phyloP scores from a whole-genome alignment of 306 rosid genomes.

The Quillaja saponaria region DNA sequence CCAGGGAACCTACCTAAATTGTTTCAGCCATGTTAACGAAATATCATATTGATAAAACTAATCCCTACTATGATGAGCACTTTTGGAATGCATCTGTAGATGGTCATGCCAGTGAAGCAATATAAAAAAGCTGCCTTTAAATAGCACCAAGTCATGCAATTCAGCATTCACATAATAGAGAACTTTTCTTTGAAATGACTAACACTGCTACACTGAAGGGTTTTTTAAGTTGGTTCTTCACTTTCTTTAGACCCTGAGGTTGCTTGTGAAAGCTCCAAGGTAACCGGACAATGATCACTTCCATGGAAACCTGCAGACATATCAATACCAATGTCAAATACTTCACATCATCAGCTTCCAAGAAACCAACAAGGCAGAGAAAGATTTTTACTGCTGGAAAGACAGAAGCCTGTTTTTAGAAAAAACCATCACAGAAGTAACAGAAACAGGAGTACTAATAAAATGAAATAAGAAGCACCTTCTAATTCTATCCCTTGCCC shows the following conservation, averaged over 20 bases:
- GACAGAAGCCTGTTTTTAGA: background rate
- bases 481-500: conserved; percentile 86
- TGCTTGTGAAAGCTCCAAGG: conserved; percentile 70
- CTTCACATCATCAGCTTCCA: background rate
- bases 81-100: background rate
- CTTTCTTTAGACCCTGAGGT: conserved; percentile 31
- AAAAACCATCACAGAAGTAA: conserved; percentile 1
- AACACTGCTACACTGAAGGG: background rate
- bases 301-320: conserved; percentile 74
- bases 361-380: background rate
- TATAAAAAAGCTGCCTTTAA: background rate
- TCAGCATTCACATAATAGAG: background rate
- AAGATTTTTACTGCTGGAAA: too few species aligned
- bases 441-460: background rate
- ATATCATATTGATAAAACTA: too few species aligned
- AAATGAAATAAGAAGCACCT: conserved; percentile 48
- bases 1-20: too few species aligned
- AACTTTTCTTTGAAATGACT: background rate
- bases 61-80: background rate
- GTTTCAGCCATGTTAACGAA: too few species aligned
- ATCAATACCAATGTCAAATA: conserved; percentile 28
- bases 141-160: too few species aligned
- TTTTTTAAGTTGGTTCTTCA: conserved; percentile 33
- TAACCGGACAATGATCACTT: conserved; percentile 95
- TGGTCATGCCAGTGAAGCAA: background rate